These are phyloP conservation scores for Rhodotorula glutinis DNA, from an alignment of 1,284 basidiomycete genomes.

Conservation along the genomic window DNA sequence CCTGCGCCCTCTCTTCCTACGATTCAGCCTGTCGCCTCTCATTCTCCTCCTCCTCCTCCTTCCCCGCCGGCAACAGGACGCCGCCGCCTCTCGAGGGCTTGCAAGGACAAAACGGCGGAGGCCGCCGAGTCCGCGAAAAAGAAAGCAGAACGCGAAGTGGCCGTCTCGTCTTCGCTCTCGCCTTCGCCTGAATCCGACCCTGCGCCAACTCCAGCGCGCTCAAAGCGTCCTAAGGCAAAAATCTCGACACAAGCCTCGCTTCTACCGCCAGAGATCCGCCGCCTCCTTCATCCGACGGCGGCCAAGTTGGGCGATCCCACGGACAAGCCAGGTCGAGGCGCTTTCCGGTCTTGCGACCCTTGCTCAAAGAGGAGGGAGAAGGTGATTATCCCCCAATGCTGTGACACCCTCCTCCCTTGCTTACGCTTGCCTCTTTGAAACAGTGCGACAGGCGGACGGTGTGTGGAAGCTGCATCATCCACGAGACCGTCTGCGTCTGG, in stretches of 20 bases:
- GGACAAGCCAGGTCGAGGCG: background rate
- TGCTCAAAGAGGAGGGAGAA: slow-evolving; percentile 3
- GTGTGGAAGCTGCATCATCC: slow-evolving; percentile 11
- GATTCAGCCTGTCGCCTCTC: no score
- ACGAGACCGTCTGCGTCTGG: slow-evolving; percentile 7
- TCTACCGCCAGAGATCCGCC: background rate
- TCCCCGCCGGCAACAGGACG: no score
- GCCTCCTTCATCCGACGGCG: background rate
- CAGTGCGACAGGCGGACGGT: slow-evolving; percentile 10
- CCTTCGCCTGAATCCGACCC: background rate
- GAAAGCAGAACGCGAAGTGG: no score
- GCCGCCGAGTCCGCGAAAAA: no score
- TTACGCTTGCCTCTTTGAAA: no score
- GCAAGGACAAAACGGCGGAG: no score
- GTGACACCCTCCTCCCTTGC: no score
- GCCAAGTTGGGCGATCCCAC: background rate
- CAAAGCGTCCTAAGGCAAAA: background rate
- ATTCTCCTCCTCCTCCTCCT: no score
- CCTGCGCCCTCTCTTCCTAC: no score
- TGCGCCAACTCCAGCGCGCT: background rate
- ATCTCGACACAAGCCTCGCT: background rate
- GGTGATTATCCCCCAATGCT: no score
- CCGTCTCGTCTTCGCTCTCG: no score
- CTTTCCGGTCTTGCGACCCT: background rate
- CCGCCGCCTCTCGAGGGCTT: no score